Conservation (phyloP, 2,329 filamentous ascomycete species). For the Clarireedia paspali region DNA sequence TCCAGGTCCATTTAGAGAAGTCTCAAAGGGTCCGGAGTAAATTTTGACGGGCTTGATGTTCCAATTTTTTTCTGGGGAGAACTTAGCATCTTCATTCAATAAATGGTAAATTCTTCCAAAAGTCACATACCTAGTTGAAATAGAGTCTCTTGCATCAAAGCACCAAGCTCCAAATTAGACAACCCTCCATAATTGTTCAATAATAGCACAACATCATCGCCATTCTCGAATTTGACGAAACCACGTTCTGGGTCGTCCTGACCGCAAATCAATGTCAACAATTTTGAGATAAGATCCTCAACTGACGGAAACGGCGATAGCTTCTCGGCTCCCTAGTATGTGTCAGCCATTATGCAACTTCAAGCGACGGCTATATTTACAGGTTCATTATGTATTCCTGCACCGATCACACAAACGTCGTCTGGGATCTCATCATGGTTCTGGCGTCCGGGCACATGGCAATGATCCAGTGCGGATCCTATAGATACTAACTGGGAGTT, state of each 20-base stretch:
- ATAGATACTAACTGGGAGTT: constrained; percentile 37
- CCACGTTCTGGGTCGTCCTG: constrained; percentile 39
- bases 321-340: not conserved
- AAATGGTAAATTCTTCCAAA: not conserved
- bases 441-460: constrained; percentile 42
- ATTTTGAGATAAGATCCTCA: not conserved
- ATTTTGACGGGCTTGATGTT: constrained; percentile 38
- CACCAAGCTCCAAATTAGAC: constrained; percentile 49
- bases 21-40: constrained; percentile 42
- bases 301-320: not conserved
- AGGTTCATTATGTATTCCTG: constrained; percentile 60
- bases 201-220: constrained; percentile 42
- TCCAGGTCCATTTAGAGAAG: constrained; percentile 46
- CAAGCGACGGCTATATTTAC: constrained; percentile 41
- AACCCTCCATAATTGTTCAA: constrained; percentile 55
- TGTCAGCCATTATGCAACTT: constrained; percentile 3
- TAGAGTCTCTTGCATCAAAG: constrained; percentile 36
- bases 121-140: constrained; percentile 27
- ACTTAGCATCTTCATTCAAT: no score
- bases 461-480: constrained; percentile 43
- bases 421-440: constrained; percentile 40
- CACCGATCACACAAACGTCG: constrained; percentile 55
- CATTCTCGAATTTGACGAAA: constrained; percentile 39
- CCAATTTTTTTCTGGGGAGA: not conserved
- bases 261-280: constrained; percentile 31